Conservation (phyloP, 2,329 filamentous ascomycete species). For the Kalmusia sp. region DNA sequence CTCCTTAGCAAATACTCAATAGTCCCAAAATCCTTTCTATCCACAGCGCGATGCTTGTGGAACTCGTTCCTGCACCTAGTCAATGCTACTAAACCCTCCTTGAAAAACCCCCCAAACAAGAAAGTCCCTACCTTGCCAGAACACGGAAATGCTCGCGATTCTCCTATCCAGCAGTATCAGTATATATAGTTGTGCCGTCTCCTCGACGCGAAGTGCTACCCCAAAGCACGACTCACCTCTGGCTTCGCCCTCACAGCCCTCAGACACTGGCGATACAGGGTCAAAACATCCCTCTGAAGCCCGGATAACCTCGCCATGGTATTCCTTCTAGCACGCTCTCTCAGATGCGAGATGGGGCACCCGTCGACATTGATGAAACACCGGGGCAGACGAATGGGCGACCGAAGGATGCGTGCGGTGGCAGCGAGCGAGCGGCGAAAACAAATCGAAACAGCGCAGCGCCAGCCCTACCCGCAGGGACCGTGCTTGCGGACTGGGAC, state of each 20-base stretch:
- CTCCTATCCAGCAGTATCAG: too few species aligned
- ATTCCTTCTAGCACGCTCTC: background rate
- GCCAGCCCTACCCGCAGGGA: slow-evolving; percentile 8
- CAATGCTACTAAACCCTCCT: background rate
- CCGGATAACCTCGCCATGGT: slow-evolving; percentile 71
- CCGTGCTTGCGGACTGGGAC: slow-evolving; percentile 9
- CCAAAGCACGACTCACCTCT: slow-evolving; percentile 61
- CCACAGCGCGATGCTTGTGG: slow-evolving; percentile 69
- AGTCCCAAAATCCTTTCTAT: slow-evolving; percentile 84
- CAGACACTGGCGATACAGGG: slow-evolving; percentile 85
- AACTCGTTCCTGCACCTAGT: slow-evolving; percentile 72
- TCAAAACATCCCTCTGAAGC: slow-evolving; percentile 86
- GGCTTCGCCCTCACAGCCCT: slow-evolving; percentile 84
- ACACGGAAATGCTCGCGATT: slow-evolving; percentile 67
- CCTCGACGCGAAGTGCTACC: too few species aligned
- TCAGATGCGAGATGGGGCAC: background rate
- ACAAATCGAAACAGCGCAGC: background rate
- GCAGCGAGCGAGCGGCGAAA: background rate
- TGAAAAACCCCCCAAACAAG: background rate
- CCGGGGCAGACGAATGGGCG: too few species aligned
- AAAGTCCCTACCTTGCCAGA: slow-evolving; percentile 64
- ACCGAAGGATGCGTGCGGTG: background rate
- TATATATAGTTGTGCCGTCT: too few species aligned
- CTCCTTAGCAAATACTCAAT: slow-evolving; percentile 87
- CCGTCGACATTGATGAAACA: background rate